phyloP scores from a whole-genome alignment of 1,284 basidiomycete genomes.

The Chalciporus sp. region DNA sequence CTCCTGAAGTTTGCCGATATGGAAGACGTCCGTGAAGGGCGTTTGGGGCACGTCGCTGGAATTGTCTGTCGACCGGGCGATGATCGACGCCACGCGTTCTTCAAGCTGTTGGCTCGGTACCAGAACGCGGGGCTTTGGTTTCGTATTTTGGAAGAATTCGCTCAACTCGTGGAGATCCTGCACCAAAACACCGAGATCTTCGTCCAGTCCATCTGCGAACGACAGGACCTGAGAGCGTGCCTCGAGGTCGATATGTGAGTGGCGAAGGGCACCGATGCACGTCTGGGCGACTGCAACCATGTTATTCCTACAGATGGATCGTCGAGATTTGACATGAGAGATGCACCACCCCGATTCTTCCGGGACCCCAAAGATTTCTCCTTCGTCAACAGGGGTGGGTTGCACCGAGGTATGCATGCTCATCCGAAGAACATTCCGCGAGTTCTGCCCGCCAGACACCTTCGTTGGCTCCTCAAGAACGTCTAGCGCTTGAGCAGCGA shows the following conservation, averaged over 20 bases:
- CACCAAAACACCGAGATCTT: conserved; percentile 83
- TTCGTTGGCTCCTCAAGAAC: conserved; percentile 89
- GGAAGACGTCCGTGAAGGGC: conserved; percentile 77
- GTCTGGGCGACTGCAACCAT: conserved; percentile 85
- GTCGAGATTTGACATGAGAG: conserved; percentile 62
- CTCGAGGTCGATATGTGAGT: conserved; percentile 73
- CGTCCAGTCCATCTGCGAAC: conserved; percentile 43
- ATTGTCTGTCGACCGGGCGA: conserved; percentile 71
- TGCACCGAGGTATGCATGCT: conserved; percentile 67
- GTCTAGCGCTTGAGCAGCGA: conserved; percentile 85
- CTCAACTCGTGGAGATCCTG: conserved; percentile 86
- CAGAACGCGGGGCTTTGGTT: conserved; percentile 31
- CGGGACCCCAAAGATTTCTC: conserved; percentile 81
- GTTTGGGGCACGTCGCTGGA: conserved; percentile 63
- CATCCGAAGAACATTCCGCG: conserved; percentile 86
- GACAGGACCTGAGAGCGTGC: conserved; percentile 48
- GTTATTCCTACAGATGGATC: conserved; percentile 71
- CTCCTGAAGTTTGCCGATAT: conserved; percentile 49
- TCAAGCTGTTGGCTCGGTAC: conserved; percentile 63
- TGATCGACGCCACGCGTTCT: conserved; percentile 76
- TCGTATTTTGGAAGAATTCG: conserved; percentile 77
- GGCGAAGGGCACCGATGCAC: conserved; percentile 72
- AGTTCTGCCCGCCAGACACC: conserved; percentile 74
- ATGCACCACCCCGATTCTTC: conserved; percentile 87
- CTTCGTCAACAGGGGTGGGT: conserved; percentile 50